A percentile compares a stretch with the other conserved stretches of the same genome.
Conservation (phyloP, 495 filamentous ascomycete species). For the Astrocystis sublimbata region DNA sequence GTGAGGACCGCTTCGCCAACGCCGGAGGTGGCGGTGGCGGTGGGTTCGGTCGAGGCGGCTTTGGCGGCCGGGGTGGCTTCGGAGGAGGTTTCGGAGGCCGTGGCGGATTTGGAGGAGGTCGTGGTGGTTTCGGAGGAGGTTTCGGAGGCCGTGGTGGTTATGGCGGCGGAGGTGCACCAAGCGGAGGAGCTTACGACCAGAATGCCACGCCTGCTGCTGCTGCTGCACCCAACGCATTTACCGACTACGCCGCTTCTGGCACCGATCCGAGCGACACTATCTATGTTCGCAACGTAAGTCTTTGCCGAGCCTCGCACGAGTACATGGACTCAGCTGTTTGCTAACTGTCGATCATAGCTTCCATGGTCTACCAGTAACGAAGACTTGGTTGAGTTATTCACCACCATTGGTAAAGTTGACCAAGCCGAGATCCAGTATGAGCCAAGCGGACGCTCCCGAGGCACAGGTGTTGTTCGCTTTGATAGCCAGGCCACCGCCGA, state of each 20-base stretch:
- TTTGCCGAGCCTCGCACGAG: neutral
- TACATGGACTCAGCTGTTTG: neutral
- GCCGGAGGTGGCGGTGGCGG: conserved; percentile 57
- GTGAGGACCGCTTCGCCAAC: conserved; percentile 92
- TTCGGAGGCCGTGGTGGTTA: conserved; percentile 48
- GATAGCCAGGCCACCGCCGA: conserved; percentile 81
- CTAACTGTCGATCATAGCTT: conserved; percentile 58
- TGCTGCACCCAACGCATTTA: conserved; percentile 87
- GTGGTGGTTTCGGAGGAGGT: conserved; percentile 50
- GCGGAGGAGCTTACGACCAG: conserved; percentile 47
- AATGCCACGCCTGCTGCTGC: conserved; percentile 23
- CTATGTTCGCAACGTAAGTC: conserved; percentile 94
- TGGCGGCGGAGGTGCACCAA: conserved; percentile 41
- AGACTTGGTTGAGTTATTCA: conserved; percentile 93
- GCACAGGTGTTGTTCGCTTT: conserved; percentile 94
- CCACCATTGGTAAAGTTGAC: conserved; percentile 96
- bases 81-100: conserved; percentile 60
- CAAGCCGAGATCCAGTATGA: conserved; percentile 99
- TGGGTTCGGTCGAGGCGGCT: conserved; percentile 52
- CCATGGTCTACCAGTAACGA: conserved; percentile 99
- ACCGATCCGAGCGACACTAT: conserved; percentile 82
- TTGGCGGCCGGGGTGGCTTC: conserved; percentile 57
- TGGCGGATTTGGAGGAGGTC: conserved; percentile 44
- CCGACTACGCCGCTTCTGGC: conserved; percentile 86
- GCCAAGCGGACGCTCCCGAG: conserved; percentile 90